phyloP scores from a whole-genome alignment of 306 rosid genomes.

The Rosa lucieae region DNA sequence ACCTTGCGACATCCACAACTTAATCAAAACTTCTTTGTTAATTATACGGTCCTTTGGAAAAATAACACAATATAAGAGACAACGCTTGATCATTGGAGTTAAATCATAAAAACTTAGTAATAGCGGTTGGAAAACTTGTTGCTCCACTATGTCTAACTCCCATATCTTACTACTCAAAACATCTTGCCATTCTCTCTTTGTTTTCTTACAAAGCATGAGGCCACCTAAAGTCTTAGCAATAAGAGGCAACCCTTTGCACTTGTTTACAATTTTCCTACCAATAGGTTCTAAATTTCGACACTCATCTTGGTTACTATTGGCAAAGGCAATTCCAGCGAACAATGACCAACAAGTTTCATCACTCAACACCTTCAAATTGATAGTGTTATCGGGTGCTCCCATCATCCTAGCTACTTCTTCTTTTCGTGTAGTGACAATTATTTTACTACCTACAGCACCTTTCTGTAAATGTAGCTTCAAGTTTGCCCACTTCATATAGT shows the following conservation, averaged over 20 bases:
- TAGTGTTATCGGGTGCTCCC: neutral
- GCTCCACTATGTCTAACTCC: neutral
- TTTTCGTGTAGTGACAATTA: slow-evolving; percentile 14
- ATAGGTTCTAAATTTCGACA: neutral
- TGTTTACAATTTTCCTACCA: slow-evolving; percentile 12
- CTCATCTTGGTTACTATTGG: neutral
- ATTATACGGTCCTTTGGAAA: neutral
- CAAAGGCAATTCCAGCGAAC: neutral
- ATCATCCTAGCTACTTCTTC: slow-evolving; percentile 11
- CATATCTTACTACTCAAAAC: neutral
- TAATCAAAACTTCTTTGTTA: neutral
- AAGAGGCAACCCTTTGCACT: slow-evolving; percentile 13
- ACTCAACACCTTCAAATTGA: neutral
- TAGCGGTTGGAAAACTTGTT: neutral
- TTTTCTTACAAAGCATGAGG: neutral
- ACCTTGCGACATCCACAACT: neutral
- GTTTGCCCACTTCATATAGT: slow-evolving; percentile 2
- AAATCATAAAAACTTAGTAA: neutral
- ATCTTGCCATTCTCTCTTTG: neutral
- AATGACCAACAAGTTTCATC: neutral
- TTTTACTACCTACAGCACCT: slow-evolving; percentile 17
- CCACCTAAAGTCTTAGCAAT: slow-evolving; percentile 19
- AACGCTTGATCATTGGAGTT: neutral
- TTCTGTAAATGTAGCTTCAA: neutral
- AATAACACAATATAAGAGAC: neutral